phyloP scores from a whole-genome alignment of 2,329 filamentous ascomycete genomes.

The Arthroderma uncinatum region DNA sequence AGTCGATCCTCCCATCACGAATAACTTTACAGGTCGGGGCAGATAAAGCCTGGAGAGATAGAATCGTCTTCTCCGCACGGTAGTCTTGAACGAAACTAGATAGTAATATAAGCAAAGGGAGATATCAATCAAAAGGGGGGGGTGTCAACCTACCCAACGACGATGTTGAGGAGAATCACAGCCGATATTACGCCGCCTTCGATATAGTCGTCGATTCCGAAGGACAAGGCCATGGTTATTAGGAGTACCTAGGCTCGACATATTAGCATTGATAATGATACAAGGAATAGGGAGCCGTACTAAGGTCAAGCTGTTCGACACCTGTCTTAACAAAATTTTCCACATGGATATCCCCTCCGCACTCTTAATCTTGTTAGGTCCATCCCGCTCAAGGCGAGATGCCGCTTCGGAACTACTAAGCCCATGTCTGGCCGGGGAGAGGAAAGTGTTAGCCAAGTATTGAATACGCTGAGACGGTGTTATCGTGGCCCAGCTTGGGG shows the following conservation, averaged over 20 bases:
- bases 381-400: constrained; percentile 54
- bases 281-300: constrained; percentile 27
- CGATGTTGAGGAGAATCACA: constrained; percentile 47
- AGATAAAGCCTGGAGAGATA: constrained; percentile 40
- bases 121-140: not conserved
- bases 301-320: constrained; percentile 65
- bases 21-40: constrained; percentile 43
- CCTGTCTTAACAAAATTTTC: constrained; percentile 65
- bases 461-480: not conserved
- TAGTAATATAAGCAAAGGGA: not conserved
- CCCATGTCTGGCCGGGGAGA: constrained; percentile 41
- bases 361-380: constrained; percentile 59
- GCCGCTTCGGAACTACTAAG: constrained; percentile 52
- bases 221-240: constrained; percentile 57
- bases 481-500: not conserved
- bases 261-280: not conserved
- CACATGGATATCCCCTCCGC: constrained; percentile 61
- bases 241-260: constrained; percentile 51
- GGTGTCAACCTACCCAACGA: constrained; percentile 36
- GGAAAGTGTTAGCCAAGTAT: not conserved
- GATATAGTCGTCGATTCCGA: constrained; percentile 46
- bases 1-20: constrained; percentile 40
- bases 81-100: constrained; percentile 43
- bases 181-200: constrained; percentile 50
- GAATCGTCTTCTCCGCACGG: constrained; percentile 44